Percentiles rank a stretch among this genome's conserved stretches.
These are phyloP conservation scores for Pezicula rhizophila DNA, from an alignment of 2,329 filamentous ascomycete genomes.

Conservation along the genomic window DNA sequence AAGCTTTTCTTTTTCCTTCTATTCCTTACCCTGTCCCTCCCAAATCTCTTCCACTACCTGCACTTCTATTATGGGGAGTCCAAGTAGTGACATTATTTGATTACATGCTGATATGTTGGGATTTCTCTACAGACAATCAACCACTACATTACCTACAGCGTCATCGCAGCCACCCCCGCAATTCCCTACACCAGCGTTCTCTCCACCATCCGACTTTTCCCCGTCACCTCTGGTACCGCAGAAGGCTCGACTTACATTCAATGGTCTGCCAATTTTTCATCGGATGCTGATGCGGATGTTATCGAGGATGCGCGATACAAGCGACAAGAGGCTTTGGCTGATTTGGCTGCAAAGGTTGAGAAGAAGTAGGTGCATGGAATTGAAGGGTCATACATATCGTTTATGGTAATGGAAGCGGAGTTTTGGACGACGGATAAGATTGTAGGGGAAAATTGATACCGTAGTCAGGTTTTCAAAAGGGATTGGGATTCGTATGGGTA, in stretches of 20 bases:
- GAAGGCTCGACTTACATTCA: slow-evolving; percentile 62
- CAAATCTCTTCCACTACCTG: too few species aligned
- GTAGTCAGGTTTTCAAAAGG: too few species aligned
- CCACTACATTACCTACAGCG: slow-evolving; percentile 69
- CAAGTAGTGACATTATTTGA: too few species aligned
- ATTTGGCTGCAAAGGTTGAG: slow-evolving; percentile 48
- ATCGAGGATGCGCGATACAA: slow-evolving; percentile 74
- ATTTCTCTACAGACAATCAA: slow-evolving; percentile 50
- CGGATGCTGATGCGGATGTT: slow-evolving; percentile 63
- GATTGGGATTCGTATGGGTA: too few species aligned
- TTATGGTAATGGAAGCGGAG: too few species aligned
- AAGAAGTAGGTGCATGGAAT: slow-evolving; percentile 4
- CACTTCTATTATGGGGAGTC: too few species aligned
- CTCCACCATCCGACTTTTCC: slow-evolving; percentile 59
- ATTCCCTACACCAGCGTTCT: slow-evolving; percentile 61
- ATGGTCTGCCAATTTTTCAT: slow-evolving; percentile 66
- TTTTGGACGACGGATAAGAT: too few species aligned
- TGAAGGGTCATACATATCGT: too few species aligned
- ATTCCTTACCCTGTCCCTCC: neutral
- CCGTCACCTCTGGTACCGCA: slow-evolving; percentile 59
- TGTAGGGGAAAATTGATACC: too few species aligned
- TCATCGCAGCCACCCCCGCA: slow-evolving; percentile 61
- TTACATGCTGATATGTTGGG: neutral
- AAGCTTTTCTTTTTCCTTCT: slow-evolving; percentile 22
- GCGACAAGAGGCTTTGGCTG: slow-evolving; percentile 63